phyloP scores from a whole-genome alignment of 257 asterid genomes.

The Cruciata laevipes region DNA sequence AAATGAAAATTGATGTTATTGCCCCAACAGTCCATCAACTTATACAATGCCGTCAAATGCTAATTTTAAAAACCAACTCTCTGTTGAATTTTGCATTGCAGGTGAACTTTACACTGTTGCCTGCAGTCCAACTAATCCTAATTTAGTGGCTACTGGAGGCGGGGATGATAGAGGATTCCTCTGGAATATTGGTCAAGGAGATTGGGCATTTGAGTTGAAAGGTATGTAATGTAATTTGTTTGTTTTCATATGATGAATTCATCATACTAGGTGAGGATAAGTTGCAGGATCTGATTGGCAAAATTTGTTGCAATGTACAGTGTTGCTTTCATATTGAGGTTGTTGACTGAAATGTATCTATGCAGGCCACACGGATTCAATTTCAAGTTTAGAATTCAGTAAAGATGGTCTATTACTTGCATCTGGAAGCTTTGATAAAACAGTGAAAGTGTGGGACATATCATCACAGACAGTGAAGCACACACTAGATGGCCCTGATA shows the following conservation, averaged over 20 bases:
- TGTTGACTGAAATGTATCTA: constrained; percentile 6
- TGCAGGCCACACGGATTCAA: constrained; percentile 81
- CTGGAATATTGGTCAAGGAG: constrained; percentile 75
- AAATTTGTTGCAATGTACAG: background rate
- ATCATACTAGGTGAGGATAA: background rate
- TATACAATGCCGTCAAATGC: background rate
- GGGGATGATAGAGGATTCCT: constrained; percentile 90
- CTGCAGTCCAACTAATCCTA: constrained; percentile 78
- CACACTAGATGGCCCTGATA: constrained; percentile 83
- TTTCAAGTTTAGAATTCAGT: constrained; percentile 71
- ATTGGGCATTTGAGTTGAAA: constrained; percentile 68
- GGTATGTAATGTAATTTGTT: constrained; percentile 33
- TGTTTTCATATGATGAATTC: background rate
- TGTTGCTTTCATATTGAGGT: constrained; percentile 13
- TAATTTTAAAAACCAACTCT: background rate
- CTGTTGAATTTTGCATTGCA: constrained; percentile 19
- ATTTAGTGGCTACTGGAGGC: constrained; percentile 90
- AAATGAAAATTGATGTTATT: background rate
- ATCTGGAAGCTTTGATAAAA: constrained; percentile 86
- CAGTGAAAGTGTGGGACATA: constrained; percentile 70
- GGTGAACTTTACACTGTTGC: constrained; percentile 74
- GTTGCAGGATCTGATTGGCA: background rate
- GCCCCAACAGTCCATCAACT: background rate
- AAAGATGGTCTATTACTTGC: constrained; percentile 81
- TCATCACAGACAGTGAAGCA: constrained; percentile 43